Base-by-base conservation (phyloP, 768 basidiomycete genomes). In the Rickenella mellea region DNA sequence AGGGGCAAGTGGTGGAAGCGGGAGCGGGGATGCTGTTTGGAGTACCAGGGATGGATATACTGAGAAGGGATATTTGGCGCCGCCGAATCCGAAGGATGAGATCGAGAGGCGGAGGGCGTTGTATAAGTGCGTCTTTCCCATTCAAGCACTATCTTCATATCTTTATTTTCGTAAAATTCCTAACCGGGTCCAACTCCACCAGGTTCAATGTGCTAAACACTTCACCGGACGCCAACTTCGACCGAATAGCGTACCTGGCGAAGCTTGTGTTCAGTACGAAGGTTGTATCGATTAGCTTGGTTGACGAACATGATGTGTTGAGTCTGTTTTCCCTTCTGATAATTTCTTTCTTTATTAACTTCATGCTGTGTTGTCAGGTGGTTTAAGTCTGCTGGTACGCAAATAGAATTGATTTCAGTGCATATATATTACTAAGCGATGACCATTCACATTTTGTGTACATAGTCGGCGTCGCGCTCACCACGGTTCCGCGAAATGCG, bases 131-230 rank as follows among this genome's bases (percentile, higher is more conserved):
- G 76, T 56, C 10, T 21, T 17, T 28, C 39, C 17, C 36, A 19
- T 22, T 12, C 37, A 32, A 24, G 26, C 11, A n/a, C n/a, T n/a
- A n/a, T n/a, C n/a, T n/a, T n/a, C n/a, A n/a, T n/a, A n/a, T n/a
- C n/a, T n/a, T n/a, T n/a, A n/a, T n/a, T n/a, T n/a, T n/a, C n/a
- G n/a, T n/a, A n/a, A n/a, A n/a, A n/a, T n/a, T n/a, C n/a, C n/a
- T n/a, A n/a, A n/a, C n/a, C n/a, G n/a, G n/a, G n/a, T n/a, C n/a
- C n/a, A n/a, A n/a, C 28, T 24, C 15, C 36, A 15, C 10, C 48
- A 86, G 88, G 49, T 93, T 89, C 66, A 90, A 91, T 51, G 84
- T 96, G 38, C 81, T 89, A 74, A 78, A 86, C 48, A 92, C 90
- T 0, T 78, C 80, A 12, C 69, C 80, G 7, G 93, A 97, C 57